Percentiles rank a stretch among this genome's conserved stretches.
These are phyloP conservation scores for Solanum piurae DNA, from an alignment of 257 asterid species.

Conservation along the genomic window DNA sequence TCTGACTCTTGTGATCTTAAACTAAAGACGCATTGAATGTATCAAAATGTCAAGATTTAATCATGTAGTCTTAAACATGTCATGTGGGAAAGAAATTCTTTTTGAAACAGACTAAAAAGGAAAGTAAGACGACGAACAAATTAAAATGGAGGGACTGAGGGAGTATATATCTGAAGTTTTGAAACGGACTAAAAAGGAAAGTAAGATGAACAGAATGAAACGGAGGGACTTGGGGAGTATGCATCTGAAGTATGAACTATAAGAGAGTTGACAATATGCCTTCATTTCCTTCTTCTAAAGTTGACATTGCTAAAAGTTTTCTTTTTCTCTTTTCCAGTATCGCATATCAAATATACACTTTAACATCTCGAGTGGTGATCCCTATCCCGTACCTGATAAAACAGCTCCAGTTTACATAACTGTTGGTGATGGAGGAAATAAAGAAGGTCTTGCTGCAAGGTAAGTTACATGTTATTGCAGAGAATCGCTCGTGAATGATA, in stretches of 20 bases:
- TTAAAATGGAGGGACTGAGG: background rate
- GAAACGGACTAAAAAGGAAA: background rate
- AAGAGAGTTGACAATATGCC: background rate
- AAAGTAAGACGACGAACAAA: background rate
- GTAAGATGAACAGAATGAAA: background rate
- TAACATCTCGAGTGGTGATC: conserved; percentile 37
- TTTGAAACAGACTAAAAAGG: background rate
- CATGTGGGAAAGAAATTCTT: background rate
- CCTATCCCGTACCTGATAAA: conserved; percentile 60
- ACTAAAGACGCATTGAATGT: background rate
- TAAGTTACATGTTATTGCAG: background rate
- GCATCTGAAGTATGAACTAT: background rate
- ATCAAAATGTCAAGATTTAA: background rate
- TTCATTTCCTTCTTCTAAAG: background rate
- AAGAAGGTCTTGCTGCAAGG: conserved; percentile 93
- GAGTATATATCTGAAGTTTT: background rate
- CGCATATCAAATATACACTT: conserved; percentile 66
- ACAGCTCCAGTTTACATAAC: conserved; percentile 91
- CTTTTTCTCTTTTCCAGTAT: conserved; percentile 38
- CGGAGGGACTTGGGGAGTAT: background rate
- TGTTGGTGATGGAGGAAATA: conserved; percentile 98
- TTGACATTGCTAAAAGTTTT: background rate
- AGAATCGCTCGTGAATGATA: background rate
- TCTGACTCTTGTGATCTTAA: background rate
- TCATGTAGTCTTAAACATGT: background rate